phyloP scores from a whole-genome alignment of 352 stramenopile species.

The Pythium guiyangense region DNA sequence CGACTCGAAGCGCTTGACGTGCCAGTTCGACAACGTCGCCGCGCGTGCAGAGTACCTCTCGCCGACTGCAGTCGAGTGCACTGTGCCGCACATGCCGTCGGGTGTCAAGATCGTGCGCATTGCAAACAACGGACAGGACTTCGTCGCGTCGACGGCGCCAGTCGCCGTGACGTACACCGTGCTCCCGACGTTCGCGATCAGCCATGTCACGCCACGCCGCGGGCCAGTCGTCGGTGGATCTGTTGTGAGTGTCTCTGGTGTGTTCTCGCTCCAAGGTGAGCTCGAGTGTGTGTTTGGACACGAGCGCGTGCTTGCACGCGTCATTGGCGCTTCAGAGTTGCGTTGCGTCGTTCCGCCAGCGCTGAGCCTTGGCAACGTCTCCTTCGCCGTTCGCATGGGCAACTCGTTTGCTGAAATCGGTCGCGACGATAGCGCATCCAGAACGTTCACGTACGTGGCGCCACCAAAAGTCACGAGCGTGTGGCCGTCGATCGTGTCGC shows the following conservation, averaged over 20 bases:
- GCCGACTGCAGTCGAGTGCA: slow-evolving; percentile 38
- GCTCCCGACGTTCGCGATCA: slow-evolving; percentile 32
- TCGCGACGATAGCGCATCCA: background rate
- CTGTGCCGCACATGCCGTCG: slow-evolving; percentile 37
- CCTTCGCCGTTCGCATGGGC: slow-evolving; percentile 20
- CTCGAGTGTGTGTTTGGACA: slow-evolving; percentile 43
- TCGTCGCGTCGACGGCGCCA: slow-evolving; percentile 9
- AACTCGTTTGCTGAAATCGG: slow-evolving; percentile 23
- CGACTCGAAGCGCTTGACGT: slow-evolving; percentile 34
- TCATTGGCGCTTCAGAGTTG: slow-evolving; percentile 24
- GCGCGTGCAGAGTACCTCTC: slow-evolving; percentile 39
- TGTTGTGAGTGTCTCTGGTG: slow-evolving; percentile 26
- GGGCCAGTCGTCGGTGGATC: slow-evolving; percentile 35
- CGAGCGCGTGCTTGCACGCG: slow-evolving; percentile 14
- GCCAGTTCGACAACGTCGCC: slow-evolving; percentile 33
- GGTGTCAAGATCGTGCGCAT: slow-evolving; percentile 37
- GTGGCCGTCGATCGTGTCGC: slow-evolving; percentile 28
- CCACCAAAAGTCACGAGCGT: slow-evolving; percentile 22
- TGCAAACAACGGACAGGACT: slow-evolving; percentile 62
- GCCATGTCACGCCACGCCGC: slow-evolving; percentile 19
- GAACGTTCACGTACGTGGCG: slow-evolving; percentile 23
- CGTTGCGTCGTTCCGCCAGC: slow-evolving; percentile 25
- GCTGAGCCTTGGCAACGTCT: slow-evolving; percentile 10
- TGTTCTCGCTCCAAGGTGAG: slow-evolving; percentile 26
- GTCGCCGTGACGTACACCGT: slow-evolving; percentile 20